A percentile compares a stretch with the other conserved stretches of the same genome.
Evolutionary conservation across 2,329 filamentous ascomycete genomes (phyloP).

Genomic region (Beauveria sp.): DNA sequence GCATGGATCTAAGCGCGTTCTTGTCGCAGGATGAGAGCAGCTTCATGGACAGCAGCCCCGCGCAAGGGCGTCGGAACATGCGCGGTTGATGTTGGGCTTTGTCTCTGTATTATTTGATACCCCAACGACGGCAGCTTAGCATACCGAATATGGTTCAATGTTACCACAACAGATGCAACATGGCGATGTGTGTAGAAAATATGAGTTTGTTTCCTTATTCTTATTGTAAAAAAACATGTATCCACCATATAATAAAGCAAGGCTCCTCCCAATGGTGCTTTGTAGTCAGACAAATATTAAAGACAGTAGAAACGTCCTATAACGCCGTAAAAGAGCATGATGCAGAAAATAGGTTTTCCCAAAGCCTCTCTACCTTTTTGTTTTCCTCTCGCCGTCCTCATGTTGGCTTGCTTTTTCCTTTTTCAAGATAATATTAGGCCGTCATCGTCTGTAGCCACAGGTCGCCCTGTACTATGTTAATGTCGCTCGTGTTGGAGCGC

Average conservation of each 20-base stretch:
- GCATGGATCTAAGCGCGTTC: slow-evolving; percentile 49
- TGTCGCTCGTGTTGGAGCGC: background rate
- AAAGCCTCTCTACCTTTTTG: background rate
- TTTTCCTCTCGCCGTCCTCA: background rate
- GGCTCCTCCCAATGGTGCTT: background rate
- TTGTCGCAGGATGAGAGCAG: slow-evolving; percentile 52
- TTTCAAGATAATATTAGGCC: no score
- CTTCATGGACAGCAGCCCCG: slow-evolving; percentile 46
- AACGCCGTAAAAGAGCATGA: background rate
- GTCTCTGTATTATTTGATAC: background rate
- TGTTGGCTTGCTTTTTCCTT: background rate
- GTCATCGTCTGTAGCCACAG: background rate
- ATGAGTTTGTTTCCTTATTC: background rate
- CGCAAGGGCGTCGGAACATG: slow-evolving; percentile 30
- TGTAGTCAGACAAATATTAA: background rate
- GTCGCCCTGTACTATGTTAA: background rate
- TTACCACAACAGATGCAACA: background rate
- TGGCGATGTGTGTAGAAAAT: background rate
- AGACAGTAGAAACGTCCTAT: background rate
- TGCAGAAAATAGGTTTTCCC: background rate
- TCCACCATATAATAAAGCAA: background rate
- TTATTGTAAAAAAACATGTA: background rate
- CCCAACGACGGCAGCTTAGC: background rate
- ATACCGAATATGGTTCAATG: background rate
- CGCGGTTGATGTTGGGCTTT: slow-evolving; percentile 14